Conservation (phyloP, 768 basidiomycete genomes). For the Boletellus ananiceps region DNA sequence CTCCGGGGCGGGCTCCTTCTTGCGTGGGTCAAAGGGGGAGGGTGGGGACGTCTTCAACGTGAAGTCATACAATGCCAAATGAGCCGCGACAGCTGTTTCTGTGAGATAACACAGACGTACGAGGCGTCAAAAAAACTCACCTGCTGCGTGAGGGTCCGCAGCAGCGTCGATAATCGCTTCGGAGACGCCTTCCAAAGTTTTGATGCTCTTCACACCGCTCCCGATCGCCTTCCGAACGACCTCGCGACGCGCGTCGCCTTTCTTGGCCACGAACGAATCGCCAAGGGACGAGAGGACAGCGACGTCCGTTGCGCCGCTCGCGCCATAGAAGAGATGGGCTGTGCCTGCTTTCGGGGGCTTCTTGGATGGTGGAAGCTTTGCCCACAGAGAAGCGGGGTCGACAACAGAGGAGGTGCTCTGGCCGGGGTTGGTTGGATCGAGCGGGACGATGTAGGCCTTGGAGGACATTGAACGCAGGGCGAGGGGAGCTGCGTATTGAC, state of each 20-base stretch:
- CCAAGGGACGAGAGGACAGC: constrained; percentile 59
- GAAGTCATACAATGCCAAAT: constrained; percentile 73
- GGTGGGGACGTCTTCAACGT: constrained; percentile 71
- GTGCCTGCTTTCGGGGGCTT: constrained; percentile 59
- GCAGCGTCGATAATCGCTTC: constrained; percentile 62
- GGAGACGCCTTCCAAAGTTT: constrained; percentile 55
- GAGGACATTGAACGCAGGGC: constrained; percentile 44
- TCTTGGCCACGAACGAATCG: constrained; percentile 46
- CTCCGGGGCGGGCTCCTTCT: constrained; percentile 46
- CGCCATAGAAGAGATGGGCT: constrained; percentile 60
- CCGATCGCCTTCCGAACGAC: constrained; percentile 67
- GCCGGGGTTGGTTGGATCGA: constrained; percentile 44
- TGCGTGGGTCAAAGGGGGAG: constrained; percentile 60
- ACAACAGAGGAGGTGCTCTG: constrained; percentile 32
- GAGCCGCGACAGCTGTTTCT: constrained; percentile 64
- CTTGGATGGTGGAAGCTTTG: constrained; percentile 41
- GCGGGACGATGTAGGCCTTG: constrained; percentile 53
- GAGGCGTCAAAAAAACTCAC: constrained; percentile 32
- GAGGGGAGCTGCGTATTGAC: constrained; percentile 16
- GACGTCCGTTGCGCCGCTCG: constrained; percentile 36
- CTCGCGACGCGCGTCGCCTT: constrained; percentile 50
- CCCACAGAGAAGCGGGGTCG: constrained; percentile 51
- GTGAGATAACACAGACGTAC: neutral
- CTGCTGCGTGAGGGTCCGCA: constrained; percentile 71
- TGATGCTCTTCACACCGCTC: constrained; percentile 66